Conservation (phyloP, 2,329 filamentous ascomycete genomes). For the Botrytis cinerea region DNA sequence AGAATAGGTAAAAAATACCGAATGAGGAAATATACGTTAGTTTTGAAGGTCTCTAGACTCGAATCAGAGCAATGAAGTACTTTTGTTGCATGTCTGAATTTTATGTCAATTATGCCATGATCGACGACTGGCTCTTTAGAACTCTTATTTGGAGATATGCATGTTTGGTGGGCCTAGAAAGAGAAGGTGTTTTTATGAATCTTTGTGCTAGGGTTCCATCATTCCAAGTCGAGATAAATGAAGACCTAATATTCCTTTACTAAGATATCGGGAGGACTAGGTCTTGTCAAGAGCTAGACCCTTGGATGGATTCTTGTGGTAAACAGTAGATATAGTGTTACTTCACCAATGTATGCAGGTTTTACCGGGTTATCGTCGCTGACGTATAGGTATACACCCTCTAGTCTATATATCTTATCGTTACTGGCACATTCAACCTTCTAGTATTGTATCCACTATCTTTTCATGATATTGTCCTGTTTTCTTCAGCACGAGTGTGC, state of each 20-base stretch:
- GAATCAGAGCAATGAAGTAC: not conserved
- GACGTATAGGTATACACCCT: not conserved
- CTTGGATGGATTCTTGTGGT: not conserved
- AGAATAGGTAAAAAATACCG: not conserved
- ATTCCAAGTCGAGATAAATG: not conserved
- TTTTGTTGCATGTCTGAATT: slow-evolving; percentile 3
- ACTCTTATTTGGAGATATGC: not conserved
- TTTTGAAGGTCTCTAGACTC: not conserved
- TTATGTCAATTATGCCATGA: slow-evolving; percentile 2
- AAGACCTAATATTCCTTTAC: not conserved
- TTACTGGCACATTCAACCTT: not conserved
- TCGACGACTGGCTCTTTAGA: not conserved
- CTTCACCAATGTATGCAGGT: not conserved
- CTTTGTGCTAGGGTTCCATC: not conserved
- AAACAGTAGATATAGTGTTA: not conserved
- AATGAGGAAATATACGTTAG: not conserved
- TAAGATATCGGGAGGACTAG: not conserved
- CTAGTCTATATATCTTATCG: not conserved
- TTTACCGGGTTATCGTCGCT: not conserved
- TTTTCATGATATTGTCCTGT: not conserved
- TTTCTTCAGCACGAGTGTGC: not conserved
- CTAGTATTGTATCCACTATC: not conserved
- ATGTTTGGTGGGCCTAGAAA: not conserved
- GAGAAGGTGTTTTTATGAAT: not conserved
- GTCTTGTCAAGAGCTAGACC: not conserved